Evolutionary conservation across 2,329 filamentous ascomycete species (phyloP).

Genomic region (Pyricularia sp.): DNA sequence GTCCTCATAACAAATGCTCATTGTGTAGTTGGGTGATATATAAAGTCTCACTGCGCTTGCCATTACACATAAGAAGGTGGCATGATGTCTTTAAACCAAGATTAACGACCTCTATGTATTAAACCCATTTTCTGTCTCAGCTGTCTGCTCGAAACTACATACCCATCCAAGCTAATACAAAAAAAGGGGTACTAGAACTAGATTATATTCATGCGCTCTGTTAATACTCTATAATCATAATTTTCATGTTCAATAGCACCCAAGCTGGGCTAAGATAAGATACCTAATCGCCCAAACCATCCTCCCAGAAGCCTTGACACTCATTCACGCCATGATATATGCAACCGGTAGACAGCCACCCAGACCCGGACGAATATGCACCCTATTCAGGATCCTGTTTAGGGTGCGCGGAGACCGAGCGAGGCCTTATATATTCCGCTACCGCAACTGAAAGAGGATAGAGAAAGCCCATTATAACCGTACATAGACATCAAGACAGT

Average conservation of each 20-base stretch:
- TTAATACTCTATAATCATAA: neutral
- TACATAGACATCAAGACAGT: conserved; percentile 83
- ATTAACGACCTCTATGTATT: neutral
- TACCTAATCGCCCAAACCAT: neutral
- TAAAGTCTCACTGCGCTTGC: neutral
- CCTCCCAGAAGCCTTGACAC: neutral
- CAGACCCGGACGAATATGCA: neutral
- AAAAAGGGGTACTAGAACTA: no score
- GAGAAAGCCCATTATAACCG: conserved; percentile 42
- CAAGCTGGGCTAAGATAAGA: neutral
- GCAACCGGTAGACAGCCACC: neutral
- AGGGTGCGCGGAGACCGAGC: neutral
- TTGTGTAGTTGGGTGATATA: neutral
- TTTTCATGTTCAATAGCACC: neutral
- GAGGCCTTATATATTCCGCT: neutral
- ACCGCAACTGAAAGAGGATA: neutral
- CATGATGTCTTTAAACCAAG: neutral
- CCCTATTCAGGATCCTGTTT: neutral
- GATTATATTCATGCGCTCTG: neutral
- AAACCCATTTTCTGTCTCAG: neutral
- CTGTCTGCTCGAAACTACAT: neutral
- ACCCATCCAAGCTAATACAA: neutral
- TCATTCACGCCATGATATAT: neutral
- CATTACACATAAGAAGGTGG: neutral
- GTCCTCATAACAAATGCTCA: no score